Evolutionary conservation across 164 flowering plant species (phyloP).

Genomic region (Annona squamosa): DNA sequence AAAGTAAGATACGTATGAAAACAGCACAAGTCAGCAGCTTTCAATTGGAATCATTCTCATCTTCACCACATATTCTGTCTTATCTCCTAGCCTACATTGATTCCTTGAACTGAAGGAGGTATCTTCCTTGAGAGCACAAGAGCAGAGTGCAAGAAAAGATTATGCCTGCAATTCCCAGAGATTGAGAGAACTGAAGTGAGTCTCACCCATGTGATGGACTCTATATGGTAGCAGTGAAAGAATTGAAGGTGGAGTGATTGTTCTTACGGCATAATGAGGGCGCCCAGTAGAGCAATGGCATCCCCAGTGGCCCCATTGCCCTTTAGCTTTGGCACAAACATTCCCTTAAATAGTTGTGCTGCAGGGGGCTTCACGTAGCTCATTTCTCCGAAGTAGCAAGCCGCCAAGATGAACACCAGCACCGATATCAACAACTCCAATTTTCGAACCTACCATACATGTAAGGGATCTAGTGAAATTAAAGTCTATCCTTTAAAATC

Average conservation of each 20-base stretch:
- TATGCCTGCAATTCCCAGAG: constrained; percentile 45
- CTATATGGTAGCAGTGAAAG: too few species aligned
- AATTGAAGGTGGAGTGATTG: neutral
- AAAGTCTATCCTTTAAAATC: too few species aligned
- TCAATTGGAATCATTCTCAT: neutral
- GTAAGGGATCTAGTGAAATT: neutral
- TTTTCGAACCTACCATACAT: constrained; percentile 61
- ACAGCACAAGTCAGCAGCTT: neutral
- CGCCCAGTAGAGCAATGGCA: constrained; percentile 92
- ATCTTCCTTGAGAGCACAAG: constrained; percentile 70
- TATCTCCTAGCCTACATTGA: constrained; percentile 46
- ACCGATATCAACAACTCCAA: constrained; percentile 65
- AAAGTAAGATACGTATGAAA: neutral
- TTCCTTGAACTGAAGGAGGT: constrained; percentile 54
- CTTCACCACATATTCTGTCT: neutral
- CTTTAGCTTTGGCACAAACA: constrained; percentile 74
- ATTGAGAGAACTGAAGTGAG: too few species aligned
- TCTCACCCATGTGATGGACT: too few species aligned
- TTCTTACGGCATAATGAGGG: constrained; percentile 89
- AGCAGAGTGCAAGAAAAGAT: constrained; percentile 85
- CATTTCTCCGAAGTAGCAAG: constrained; percentile 82
- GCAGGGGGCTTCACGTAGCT: constrained; percentile 77
- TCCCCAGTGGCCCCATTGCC: constrained; percentile 79
- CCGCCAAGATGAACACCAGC: constrained; percentile 80
- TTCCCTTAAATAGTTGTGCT: constrained; percentile 60